Conservation (phyloP, 2,329 filamentous ascomycete species). For the Aureobasidium mangrovei region DNA sequence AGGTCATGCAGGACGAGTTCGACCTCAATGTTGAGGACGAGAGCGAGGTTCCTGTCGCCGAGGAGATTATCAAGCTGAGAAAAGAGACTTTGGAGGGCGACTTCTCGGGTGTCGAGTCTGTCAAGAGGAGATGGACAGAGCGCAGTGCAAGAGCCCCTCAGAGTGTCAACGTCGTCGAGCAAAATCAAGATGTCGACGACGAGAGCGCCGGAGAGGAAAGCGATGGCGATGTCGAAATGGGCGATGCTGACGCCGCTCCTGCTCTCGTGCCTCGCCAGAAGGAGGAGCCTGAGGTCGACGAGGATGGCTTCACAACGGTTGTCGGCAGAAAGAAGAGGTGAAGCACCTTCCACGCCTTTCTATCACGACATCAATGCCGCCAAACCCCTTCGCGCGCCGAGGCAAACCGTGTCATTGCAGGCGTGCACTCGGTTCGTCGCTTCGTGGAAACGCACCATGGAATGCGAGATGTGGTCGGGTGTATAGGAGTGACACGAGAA, state of each 20-base stretch:
- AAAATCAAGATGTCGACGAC: constrained; percentile 47
- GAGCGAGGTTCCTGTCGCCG: constrained; percentile 64
- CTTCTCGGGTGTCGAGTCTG: constrained; percentile 48
- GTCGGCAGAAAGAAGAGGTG: constrained; percentile 29
- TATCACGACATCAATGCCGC: constrained; percentile 3
- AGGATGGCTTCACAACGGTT: constrained; percentile 33
- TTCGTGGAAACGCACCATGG: too few relatives aligned
- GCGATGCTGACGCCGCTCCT: constrained; percentile 57
- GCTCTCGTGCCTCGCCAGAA: constrained; percentile 53
- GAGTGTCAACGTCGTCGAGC: constrained; percentile 45
- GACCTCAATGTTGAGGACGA: constrained; percentile 89
- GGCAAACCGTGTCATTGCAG: too few relatives aligned
- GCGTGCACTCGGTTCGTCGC: too few relatives aligned
- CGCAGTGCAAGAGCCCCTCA: constrained; percentile 15
- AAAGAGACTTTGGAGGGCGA: constrained; percentile 52
- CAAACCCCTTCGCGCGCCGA: too few relatives aligned
- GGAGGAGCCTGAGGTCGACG: constrained; percentile 45
- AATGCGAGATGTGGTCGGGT: too few relatives aligned
- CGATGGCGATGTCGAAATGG: constrained; percentile 47
- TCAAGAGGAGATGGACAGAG: constrained; percentile 41
- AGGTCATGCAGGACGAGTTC: constrained; percentile 94
- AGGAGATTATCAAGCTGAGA: constrained; percentile 60
- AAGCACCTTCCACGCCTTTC: neutral
- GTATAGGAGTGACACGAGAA: neutral
- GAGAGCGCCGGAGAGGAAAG: constrained; percentile 49